Conservation (phyloP, 805 yeast genomes). For the Metschnikowia vanudenii region DNA sequence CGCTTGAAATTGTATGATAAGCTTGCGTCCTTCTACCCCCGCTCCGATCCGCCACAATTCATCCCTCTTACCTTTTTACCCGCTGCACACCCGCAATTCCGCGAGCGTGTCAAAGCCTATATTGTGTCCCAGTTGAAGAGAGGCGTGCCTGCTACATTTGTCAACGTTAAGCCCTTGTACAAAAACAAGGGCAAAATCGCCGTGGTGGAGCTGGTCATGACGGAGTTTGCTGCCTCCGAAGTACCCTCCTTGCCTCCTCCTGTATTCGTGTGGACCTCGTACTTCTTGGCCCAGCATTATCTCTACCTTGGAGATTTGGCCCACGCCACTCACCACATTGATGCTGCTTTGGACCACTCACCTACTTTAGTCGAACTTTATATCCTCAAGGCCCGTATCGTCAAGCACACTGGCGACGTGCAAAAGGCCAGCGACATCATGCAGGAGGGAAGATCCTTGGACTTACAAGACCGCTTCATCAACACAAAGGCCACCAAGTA, state of each 20-base stretch:
- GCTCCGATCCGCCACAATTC: conserved; percentile 73
- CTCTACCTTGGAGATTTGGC: conserved; percentile 53
- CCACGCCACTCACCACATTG: conserved; percentile 56
- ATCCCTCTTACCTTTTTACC: conserved; percentile 74
- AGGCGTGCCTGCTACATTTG: conserved; percentile 90
- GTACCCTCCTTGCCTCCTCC: conserved; percentile 40
- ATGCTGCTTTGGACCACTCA: conserved; percentile 64
- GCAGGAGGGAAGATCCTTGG: conserved; percentile 70
- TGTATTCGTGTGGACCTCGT: conserved; percentile 63
- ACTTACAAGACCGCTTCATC: conserved; percentile 87
- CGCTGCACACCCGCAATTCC: conserved; percentile 50
- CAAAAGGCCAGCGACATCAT: conserved; percentile 62
- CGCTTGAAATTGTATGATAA: conserved; percentile 63
- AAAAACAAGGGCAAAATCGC: conserved; percentile 38
- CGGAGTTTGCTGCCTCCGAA: conserved; percentile 41
- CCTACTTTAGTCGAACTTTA: conserved; percentile 85
- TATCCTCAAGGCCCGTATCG: conserved; percentile 74
- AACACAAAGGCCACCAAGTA: conserved; percentile 88
- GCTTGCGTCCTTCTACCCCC: conserved; percentile 71
- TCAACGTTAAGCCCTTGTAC: conserved; percentile 79
- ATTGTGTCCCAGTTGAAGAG: conserved; percentile 60
- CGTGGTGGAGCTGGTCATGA: conserved; percentile 54
- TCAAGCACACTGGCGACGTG: conserved; percentile 67
- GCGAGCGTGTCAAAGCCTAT: conserved; percentile 49
- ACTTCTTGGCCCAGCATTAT: conserved; percentile 77